phyloP scores from a whole-genome alignment of 2,329 filamentous ascomycete genomes.

The Ceratocystis harringtonii region DNA sequence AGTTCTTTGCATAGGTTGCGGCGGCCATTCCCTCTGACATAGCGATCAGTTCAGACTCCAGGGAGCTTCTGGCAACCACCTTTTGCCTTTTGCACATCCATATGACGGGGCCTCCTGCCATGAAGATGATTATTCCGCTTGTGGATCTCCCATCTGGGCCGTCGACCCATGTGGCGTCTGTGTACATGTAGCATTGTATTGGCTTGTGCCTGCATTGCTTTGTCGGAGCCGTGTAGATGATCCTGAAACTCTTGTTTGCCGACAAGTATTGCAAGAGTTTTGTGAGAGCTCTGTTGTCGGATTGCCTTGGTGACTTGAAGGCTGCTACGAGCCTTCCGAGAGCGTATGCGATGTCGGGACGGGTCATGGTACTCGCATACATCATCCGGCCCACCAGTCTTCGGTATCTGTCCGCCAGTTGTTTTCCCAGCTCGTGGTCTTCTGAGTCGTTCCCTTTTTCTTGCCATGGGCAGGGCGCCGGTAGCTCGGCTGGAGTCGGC shows the following conservation, averaged over 20 bases:
- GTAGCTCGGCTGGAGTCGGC: not conserved
- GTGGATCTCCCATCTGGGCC: not conserved
- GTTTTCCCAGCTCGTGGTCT: not conserved
- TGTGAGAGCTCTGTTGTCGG: not conserved
- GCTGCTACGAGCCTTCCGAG: not conserved
- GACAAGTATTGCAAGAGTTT: not conserved
- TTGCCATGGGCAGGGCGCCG: too few species aligned
- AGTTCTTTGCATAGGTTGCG: not conserved
- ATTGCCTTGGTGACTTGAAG: not conserved
- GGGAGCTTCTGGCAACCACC: not conserved
- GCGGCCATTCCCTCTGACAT: not conserved
- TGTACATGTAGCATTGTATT: not conserved
- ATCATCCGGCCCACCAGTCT: not conserved
- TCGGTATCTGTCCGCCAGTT: not conserved
- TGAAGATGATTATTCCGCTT: not conserved
- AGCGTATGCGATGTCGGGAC: not conserved
- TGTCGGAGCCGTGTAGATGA: not conserved
- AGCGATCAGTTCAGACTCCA: not conserved
- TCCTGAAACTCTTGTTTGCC: not conserved
- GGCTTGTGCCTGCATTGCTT: too few species aligned
- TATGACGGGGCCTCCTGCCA: not conserved
- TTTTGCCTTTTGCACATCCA: not conserved
- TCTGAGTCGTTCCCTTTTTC: not conserved
- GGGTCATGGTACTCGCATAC: not conserved
- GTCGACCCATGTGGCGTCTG: slow-evolving; percentile 2